These are phyloP conservation scores for Mycosphaerella sp. DNA, from an alignment of 2,329 filamentous ascomycete genomes.

Conservation along the genomic window DNA sequence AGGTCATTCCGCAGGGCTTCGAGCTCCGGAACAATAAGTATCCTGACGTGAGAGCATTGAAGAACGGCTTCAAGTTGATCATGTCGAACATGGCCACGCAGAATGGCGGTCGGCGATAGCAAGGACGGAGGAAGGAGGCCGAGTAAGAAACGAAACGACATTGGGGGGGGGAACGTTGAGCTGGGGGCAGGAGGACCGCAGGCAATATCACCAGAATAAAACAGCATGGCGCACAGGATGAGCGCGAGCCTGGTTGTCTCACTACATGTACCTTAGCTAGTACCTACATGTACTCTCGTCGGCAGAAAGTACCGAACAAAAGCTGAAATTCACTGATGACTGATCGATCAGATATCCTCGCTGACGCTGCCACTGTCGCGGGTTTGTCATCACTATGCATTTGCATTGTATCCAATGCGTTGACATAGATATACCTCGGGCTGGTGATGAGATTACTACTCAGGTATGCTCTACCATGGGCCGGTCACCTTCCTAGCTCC, in stretches of 20 bases:
- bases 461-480: too few relatives aligned
- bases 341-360: not conserved
- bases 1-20: slow-evolving; percentile 87
- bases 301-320: not conserved
- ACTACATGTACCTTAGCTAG: not conserved
- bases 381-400: too few relatives aligned
- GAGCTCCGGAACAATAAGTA: slow-evolving; percentile 85
- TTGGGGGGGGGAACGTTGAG: not conserved
- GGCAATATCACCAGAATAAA: not conserved
- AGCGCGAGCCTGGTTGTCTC: not conserved
- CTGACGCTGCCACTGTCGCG: too few relatives aligned
- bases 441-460: too few relatives aligned
- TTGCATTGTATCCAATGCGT: not conserved
- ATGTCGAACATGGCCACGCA: slow-evolving; percentile 23
- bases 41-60: slow-evolving; percentile 88
- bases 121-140: too few relatives aligned
- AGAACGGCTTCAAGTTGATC: slow-evolving; percentile 93
- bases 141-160: not conserved
- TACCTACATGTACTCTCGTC: not conserved
- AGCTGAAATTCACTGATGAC: not conserved
- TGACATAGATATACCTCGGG: too few relatives aligned
- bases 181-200: not conserved
- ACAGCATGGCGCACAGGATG: not conserved
- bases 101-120: slow-evolving; percentile 13
- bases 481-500: too few relatives aligned